These are phyloP conservation scores for Aschersonia sp. DNA, from an alignment of 2,329 filamentous ascomycete genomes.

Conservation along the genomic window DNA sequence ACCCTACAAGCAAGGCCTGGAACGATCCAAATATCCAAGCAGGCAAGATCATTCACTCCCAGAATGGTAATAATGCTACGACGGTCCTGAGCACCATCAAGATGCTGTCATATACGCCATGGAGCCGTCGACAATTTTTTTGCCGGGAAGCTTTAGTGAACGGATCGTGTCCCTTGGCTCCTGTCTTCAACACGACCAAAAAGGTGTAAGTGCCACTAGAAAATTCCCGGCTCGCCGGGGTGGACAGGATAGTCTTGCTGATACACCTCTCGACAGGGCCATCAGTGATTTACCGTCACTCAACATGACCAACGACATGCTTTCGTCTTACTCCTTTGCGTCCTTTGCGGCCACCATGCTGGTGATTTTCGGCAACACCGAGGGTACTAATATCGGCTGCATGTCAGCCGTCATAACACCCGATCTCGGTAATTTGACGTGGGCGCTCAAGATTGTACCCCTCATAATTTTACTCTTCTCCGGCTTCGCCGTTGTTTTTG, in stretches of 20 bases:
- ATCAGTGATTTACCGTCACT: slow-evolving; percentile 50
- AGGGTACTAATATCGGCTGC: slow-evolving; percentile 56
- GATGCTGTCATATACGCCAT: slow-evolving; percentile 66
- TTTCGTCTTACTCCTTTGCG: slow-evolving; percentile 73
- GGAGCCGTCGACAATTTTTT: slow-evolving; percentile 41
- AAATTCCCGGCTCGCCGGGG: neutral
- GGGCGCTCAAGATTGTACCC: slow-evolving; percentile 61
- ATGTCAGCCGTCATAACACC: slow-evolving; percentile 75
- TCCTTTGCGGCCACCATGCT: slow-evolving; percentile 63
- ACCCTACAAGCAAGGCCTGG: slow-evolving; percentile 46
- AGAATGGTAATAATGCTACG: slow-evolving; percentile 46
- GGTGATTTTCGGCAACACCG: slow-evolving; percentile 59
- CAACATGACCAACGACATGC: slow-evolving; percentile 58
- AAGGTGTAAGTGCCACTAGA: slow-evolving; percentile 3
- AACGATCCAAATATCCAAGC: slow-evolving; percentile 39
- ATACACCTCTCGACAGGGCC: neutral
- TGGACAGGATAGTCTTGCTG: neutral
- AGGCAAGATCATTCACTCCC: slow-evolving; percentile 65
- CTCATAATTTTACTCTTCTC: slow-evolving; percentile 66
- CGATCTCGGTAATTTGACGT: slow-evolving; percentile 57
- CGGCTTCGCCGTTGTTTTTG: slow-evolving; percentile 68
- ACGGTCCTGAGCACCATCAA: slow-evolving; percentile 61
- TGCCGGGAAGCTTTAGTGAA: slow-evolving; percentile 48
- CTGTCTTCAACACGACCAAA: slow-evolving; percentile 43
- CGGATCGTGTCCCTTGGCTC: slow-evolving; percentile 58